Evolutionary conservation across 495 filamentous ascomycete species (phyloP).

Genomic region (Echria macrotheca): DNA sequence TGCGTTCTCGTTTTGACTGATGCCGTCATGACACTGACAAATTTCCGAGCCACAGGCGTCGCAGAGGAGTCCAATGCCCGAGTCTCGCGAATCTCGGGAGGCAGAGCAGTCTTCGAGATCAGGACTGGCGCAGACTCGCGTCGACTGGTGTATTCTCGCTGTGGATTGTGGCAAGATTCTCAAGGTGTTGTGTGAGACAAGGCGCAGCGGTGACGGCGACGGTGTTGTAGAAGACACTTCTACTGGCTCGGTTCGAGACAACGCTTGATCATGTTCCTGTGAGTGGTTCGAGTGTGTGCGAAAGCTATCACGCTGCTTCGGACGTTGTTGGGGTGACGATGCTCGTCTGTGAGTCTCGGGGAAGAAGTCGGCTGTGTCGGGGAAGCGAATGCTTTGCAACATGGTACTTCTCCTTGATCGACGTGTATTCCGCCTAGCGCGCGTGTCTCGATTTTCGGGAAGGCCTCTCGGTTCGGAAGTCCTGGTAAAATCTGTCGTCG

Average conservation of each 20-base stretch:
- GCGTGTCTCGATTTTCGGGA: background rate
- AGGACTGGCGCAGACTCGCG: background rate
- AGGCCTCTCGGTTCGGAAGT: background rate
- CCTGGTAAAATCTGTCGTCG: background rate
- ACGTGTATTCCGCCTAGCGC: background rate
- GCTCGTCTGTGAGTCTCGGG: background rate
- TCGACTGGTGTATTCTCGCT: background rate
- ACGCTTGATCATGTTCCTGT: background rate
- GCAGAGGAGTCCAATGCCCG: conserved; percentile 20
- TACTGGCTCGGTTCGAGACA: background rate
- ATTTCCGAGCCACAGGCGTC: conserved; percentile 10
- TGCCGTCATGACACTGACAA: conserved; percentile 9
- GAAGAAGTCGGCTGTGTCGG: background rate
- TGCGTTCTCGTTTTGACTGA: background rate
- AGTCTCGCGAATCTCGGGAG: conserved; percentile 19
- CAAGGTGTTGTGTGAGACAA: no score
- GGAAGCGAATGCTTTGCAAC: background rate
- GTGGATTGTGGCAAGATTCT: no score
- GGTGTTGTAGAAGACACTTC: no score
- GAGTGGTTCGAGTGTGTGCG: background rate
- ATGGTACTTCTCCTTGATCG: conserved; percentile 7
- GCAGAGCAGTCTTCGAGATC: background rate
- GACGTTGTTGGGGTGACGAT: background rate
- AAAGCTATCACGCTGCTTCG: background rate
- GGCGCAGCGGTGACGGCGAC: no score